Percentiles rank a stretch among this genome's conserved stretches.
phyloP scores from a whole-genome alignment of 768 basidiomycete genomes.

The Russula sp. region DNA sequence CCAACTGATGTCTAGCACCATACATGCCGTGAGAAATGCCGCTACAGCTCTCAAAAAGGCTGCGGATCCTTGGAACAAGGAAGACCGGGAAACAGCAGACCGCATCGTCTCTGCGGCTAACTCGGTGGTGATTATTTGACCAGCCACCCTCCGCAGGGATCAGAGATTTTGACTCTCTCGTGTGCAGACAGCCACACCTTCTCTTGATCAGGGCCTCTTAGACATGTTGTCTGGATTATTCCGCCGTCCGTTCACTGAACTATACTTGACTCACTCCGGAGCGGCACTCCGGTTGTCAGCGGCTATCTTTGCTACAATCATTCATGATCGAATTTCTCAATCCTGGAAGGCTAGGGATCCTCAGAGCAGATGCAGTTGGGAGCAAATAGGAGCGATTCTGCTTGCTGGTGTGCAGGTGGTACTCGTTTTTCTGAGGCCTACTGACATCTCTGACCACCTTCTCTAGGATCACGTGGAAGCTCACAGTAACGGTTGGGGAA shows the following conservation, averaged over 20 bases:
- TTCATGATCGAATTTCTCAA: conserved; percentile 9
- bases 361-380: conserved; percentile 12
- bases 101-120: conserved; percentile 11
- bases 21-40: conserved; percentile 7
- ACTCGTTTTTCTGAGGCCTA: background rate
- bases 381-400: conserved; percentile 12
- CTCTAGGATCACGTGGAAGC: conserved; percentile 18
- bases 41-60: conserved; percentile 16
- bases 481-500: conserved; percentile 10
- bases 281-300: conserved; percentile 18
- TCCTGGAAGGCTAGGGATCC: background rate
- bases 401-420: conserved; percentile 20
- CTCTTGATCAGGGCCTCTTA: background rate
- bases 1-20: conserved; percentile 7
- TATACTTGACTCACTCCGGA: conserved; percentile 15
- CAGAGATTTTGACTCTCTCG: background rate
- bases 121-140: conserved; percentile 10
- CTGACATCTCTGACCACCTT: background rate
- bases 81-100: conserved; percentile 12
- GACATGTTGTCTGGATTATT: conserved; percentile 4
- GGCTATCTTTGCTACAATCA: conserved; percentile 12
- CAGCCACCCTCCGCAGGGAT: background rate
- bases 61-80: conserved; percentile 21
- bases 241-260: conserved; percentile 14
- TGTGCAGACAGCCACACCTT: background rate